These are phyloP conservation scores for Cryoendolithus antarcticus DNA, from an alignment of 2,329 filamentous ascomycete species.

Conservation along the genomic window DNA sequence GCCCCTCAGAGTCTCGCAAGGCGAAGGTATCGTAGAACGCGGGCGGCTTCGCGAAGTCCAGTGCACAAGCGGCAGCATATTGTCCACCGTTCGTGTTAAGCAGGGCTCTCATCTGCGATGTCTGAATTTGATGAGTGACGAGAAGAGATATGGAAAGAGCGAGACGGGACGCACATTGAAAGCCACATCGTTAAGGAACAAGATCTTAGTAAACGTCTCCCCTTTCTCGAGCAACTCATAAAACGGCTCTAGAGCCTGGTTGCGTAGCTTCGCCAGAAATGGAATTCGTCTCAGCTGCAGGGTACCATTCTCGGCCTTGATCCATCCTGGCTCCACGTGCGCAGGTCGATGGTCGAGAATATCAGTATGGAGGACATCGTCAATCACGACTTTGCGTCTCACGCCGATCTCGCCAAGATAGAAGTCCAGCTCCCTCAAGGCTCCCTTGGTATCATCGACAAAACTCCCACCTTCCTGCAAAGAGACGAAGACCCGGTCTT, in stretches of 20 bases:
- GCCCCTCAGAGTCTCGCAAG: conserved; percentile 41
- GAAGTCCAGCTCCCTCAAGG: conserved; percentile 44
- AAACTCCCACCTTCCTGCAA: conserved; percentile 58
- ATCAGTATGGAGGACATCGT: conserved; percentile 47
- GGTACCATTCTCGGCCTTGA: conserved; percentile 41
- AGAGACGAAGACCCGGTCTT: conserved; percentile 54
- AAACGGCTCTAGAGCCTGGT: conserved; percentile 50
- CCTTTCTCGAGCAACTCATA: conserved; percentile 39
- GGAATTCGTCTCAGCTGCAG: conserved; percentile 54
- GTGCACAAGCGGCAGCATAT: conserved; percentile 50
- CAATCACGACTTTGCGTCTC: conserved; percentile 42
- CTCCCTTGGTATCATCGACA: conserved; percentile 51
- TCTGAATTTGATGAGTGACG: conserved; percentile 22
- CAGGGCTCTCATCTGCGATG: conserved; percentile 43
- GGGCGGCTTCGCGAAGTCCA: conserved; percentile 46
- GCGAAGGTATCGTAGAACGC: conserved; percentile 53
- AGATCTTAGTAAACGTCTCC: conserved; percentile 44
- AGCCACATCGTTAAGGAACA: conserved; percentile 53
- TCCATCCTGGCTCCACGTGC: conserved; percentile 44
- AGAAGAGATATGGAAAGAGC: conserved; percentile 1
- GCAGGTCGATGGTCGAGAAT: conserved; percentile 37
- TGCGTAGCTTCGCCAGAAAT: conserved; percentile 53
- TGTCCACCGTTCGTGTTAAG: conserved; percentile 45
- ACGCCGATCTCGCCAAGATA: conserved; percentile 43
- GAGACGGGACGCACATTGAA: conserved; percentile 37